These are phyloP conservation scores for Taxillus chinensis DNA, from an alignment of 164 flowering plant genomes.

Conservation along the genomic window DNA sequence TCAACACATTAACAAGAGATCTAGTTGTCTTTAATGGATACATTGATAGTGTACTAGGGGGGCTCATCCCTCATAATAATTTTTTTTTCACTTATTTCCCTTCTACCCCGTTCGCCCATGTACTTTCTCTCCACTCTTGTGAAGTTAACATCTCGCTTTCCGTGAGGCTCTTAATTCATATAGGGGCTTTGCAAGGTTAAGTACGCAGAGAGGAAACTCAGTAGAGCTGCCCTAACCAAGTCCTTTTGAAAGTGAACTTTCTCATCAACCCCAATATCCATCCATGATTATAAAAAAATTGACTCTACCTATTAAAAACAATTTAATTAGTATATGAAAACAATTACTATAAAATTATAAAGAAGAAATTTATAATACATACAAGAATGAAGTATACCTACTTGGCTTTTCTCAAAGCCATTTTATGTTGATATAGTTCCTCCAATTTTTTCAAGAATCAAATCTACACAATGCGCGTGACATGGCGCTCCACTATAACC, in stretches of 20 bases:
- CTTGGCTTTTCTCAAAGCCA: not conserved
- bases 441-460: not conserved
- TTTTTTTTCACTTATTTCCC: no score
- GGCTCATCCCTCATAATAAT: not conserved
- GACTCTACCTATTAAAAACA: not conserved
- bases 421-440: not conserved
- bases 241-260: not conserved
- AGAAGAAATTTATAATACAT: no score
- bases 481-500: no score
- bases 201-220: not conserved
- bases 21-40: not conserved
- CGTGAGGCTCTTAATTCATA: not conserved
- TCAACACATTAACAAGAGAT: no score
- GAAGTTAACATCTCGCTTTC: not conserved
- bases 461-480: no score
- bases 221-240: not conserved
- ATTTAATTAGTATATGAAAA: no score
- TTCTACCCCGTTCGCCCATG: no score
- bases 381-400: not conserved
- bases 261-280: no score
- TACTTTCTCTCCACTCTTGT: not conserved
- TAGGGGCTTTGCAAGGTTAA: not conserved
- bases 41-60: no score
- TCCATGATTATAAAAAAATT: not conserved
- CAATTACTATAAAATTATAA: no score